Percentiles rank a stretch among this genome's conserved stretches.
These are phyloP conservation scores for Eutrema yunnanense DNA, from an alignment of 345 rosid genomes.

Conservation along the genomic window DNA sequence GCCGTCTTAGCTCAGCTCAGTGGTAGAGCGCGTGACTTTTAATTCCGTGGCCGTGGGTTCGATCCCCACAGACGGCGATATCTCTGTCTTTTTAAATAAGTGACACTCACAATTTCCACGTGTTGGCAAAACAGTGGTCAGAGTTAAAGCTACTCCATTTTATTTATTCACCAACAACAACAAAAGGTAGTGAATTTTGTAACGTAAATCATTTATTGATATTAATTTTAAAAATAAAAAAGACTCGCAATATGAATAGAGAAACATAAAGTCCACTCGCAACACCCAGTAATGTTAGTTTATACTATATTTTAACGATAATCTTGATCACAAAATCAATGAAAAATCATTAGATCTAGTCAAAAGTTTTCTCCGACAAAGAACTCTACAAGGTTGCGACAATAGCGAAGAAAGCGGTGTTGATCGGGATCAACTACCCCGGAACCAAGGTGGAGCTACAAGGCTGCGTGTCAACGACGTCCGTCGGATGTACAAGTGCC, in stretches of 20 bases:
- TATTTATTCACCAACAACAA: background rate
- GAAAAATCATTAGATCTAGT: background rate
- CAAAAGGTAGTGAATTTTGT: too few relatives aligned
- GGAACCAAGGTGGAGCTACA: constrained; percentile 65
- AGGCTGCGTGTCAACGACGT: constrained; percentile 93
- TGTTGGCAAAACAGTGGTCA: too few relatives aligned
- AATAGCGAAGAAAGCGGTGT: constrained; percentile 65
- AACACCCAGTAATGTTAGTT: background rate
- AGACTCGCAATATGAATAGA: background rate
- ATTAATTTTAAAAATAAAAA: background rate
- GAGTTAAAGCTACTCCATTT: constrained; percentile 2
- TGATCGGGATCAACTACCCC: constrained; percentile 85
- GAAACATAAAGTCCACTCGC: constrained; percentile 1
- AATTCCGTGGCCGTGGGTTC: too few relatives aligned
- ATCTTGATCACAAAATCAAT: background rate
- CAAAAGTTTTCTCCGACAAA: background rate
- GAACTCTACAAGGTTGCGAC: background rate
- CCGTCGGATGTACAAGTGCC: constrained; percentile 51
- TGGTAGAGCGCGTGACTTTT: too few relatives aligned
- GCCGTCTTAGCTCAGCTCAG: too few relatives aligned
- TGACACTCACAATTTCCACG: too few relatives aligned
- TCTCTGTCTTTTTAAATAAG: too few relatives aligned
- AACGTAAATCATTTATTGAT: too few relatives aligned
- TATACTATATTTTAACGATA: background rate
- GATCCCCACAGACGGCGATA: too few relatives aligned